Conservation (phyloP, 2,329 filamentous ascomycete genomes). For the Ilyonectria destructans region DNA sequence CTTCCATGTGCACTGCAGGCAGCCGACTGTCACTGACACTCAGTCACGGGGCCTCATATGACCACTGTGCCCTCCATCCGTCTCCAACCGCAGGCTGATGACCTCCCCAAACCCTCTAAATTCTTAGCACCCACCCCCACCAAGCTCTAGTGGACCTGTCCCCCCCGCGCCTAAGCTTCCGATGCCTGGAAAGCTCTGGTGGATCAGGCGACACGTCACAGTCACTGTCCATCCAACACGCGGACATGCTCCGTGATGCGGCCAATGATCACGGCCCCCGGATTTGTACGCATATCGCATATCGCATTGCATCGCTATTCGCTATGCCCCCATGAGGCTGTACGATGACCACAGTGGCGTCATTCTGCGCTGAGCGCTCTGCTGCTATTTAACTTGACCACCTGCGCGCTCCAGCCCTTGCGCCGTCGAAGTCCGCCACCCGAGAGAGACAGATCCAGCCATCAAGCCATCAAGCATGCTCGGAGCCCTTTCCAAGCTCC, state of each 20-base stretch:
- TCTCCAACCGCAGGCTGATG: too few species aligned
- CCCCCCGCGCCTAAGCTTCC: too few species aligned
- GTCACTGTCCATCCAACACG: slow-evolving; percentile 27
- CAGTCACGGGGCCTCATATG: neutral
- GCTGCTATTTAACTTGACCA: slow-evolving; percentile 11
- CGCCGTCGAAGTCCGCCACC: neutral
- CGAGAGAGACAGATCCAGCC: neutral
- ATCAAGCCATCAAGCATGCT: slow-evolving; percentile 34
- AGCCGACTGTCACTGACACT: neutral
- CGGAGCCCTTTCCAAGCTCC: slow-evolving; percentile 33
- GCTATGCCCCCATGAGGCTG: slow-evolving; percentile 32
- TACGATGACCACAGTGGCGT: slow-evolving; percentile 43
- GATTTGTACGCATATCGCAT: slow-evolving; percentile 21
- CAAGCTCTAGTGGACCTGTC: too few species aligned
- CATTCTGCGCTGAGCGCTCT: slow-evolving; percentile 26
- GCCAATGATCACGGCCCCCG: slow-evolving; percentile 38
- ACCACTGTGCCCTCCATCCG: neutral
- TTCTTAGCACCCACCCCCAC: too few species aligned
- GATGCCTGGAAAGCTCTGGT: slow-evolving; percentile 6
- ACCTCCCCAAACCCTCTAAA: too few species aligned
- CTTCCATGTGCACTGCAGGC: neutral
- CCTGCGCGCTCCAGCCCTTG: neutral
- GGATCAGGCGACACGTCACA: slow-evolving; percentile 51
- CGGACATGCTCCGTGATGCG: slow-evolving; percentile 28
- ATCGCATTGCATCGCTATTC: neutral